Evolutionary conservation across 768 basidiomycete genomes (phyloP).

Genomic region (Chalciporus chontae): DNA sequence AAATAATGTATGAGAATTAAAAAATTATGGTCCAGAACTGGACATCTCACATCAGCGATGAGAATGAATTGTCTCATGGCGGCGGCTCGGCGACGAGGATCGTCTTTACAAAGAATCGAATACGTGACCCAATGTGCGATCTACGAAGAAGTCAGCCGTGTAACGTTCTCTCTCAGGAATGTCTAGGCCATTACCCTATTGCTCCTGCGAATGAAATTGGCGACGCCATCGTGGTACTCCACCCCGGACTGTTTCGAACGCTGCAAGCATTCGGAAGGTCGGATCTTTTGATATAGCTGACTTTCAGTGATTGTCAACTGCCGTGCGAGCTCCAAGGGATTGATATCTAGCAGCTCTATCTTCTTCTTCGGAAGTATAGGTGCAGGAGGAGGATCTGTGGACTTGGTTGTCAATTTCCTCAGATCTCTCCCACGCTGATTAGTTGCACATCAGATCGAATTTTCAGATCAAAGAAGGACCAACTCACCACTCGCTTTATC

Average conservation of each 20-base stretch:
- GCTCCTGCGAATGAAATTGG: conserved; percentile 53
- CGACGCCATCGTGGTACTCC: conserved; percentile 49
- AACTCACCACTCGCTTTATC: conserved; percentile 50
- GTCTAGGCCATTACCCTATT: conserved; percentile 41
- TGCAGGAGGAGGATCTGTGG: conserved; percentile 42
- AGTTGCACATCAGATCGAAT: neutral
- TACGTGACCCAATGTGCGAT: conserved; percentile 63
- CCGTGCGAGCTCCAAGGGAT: conserved; percentile 61
- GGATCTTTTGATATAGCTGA: conserved; percentile 54
- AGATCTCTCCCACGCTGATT: conserved; percentile 31
- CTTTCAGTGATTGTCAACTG: conserved; percentile 68
- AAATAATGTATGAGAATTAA: conserved; percentile 3
- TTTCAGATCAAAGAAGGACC: neutral
- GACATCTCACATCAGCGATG: conserved; percentile 53
- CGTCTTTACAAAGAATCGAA: conserved; percentile 51
- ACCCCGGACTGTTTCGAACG: conserved; percentile 46
- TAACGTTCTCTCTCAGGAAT: neutral
- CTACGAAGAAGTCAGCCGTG: conserved; percentile 17
- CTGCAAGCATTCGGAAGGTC: conserved; percentile 57
- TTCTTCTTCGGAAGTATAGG: conserved; percentile 48
- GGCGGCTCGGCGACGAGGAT: conserved; percentile 55
- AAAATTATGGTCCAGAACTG: neutral
- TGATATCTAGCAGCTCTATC: conserved; percentile 55
- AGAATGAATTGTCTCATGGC: conserved; percentile 67
- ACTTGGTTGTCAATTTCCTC: conserved; percentile 34